A percentile compares a stretch with the other conserved stretches of the same genome.
Conservation (phyloP, 805 yeast species). For the Wickerhamiella nectarea region DNA sequence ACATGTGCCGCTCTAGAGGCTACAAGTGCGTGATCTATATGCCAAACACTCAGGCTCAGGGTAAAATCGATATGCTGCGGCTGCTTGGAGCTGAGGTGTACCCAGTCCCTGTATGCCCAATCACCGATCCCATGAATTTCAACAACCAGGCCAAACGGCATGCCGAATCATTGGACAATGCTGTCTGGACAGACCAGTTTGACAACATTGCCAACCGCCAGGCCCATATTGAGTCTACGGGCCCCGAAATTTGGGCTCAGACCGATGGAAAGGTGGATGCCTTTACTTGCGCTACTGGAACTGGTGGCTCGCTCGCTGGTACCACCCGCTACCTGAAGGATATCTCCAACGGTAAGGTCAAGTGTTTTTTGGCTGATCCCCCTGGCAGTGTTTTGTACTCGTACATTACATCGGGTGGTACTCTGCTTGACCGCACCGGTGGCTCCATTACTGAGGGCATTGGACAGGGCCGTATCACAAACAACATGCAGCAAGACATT, state of each 20-base stretch:
- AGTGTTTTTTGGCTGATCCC: conserved; percentile 74
- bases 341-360: conserved; percentile 45
- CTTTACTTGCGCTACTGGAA: conserved; percentile 83
- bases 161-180: conserved; percentile 61
- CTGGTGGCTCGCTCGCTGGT: conserved; percentile 90
- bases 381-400: conserved; percentile 82
- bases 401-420: conserved; percentile 57
- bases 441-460: conserved; percentile 90
- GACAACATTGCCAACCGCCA: conserved; percentile 80
- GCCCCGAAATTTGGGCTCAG: conserved; percentile 87
- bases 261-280: conserved; percentile 66
- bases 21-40: conserved; percentile 76
- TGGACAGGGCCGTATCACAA: conserved; percentile 89
- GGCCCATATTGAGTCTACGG: conserved; percentile 80
- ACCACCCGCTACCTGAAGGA: conserved; percentile 63
- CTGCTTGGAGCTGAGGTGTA: conserved; percentile 74
- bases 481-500: conserved; percentile 60
- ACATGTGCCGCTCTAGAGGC: conserved; percentile 62
- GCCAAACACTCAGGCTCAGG: conserved; percentile 81
- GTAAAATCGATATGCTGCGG: conserved; percentile 60
- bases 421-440: conserved; percentile 57
- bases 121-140: conserved; percentile 67
- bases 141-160: conserved; percentile 79
- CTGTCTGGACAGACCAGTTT: conserved; percentile 88
- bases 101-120: conserved; percentile 82